Base-by-base conservation (phyloP, 345 rosid genomes). In the Gossypium ekmanianum region DNA sequence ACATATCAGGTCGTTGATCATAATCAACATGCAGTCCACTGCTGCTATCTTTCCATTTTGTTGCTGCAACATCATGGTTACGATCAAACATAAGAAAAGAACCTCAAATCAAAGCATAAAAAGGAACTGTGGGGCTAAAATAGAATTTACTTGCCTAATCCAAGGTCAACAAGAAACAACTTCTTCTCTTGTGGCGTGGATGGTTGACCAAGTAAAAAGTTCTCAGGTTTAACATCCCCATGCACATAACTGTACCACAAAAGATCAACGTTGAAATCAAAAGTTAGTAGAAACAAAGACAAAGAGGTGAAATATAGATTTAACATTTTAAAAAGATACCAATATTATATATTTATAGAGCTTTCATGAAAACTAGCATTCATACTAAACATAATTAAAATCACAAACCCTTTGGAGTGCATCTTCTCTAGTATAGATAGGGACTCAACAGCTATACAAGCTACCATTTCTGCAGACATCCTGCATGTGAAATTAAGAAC, bases 1-100 rank as follows among this genome's bases (percentile, higher is more conserved):
- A 96, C 89, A 96, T 89, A 85, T 96, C 99, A 64, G 99, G 99
- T 77, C 94, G 97, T 75, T 96, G 99, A 81, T 96, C 99, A 87
- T 96, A 96, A 26, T 90, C 97, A 76, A 93, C 97, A 84, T 96
- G 99, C 69, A 72, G 81, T 66, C 98, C 97, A 24, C 81, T 88
- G 52, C 89, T 79, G 78, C 85, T 75, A 81, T 96, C 97, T 81
- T 80, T 87, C 99, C 99, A 96, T 80, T 89, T 93, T 59, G 99
- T 90, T 72, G 99, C 99, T 96, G 90, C 76, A 81, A 78, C 29
- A 12, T 68, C 73, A 69, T 45, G 57, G 34, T 14, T 68, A 51
- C 47, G 44, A 65, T 41, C 72, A 76, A 63, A 74, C 27, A 79
- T 20, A 55, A 75, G 44, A 26, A 75, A 48, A 16, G 67, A 76